Evolutionary conservation across 2,329 filamentous ascomycete genomes (phyloP), one percentile per base, ranked within the genome.

Genomic region (Hymenoscyphus albidus): DNA sequence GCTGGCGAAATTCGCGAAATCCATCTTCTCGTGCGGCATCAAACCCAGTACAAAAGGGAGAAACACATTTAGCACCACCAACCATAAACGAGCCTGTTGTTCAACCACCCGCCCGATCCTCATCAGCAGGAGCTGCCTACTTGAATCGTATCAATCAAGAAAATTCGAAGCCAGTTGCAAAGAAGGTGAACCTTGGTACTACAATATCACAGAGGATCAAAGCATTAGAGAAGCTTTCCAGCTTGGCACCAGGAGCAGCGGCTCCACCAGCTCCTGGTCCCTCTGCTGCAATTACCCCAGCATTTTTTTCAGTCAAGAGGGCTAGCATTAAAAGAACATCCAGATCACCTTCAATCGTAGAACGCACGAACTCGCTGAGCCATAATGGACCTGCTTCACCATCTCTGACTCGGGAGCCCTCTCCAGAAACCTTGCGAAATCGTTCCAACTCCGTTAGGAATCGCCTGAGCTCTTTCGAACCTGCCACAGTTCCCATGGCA

Each of bases 181-280:
- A 91, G 75, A 96, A 93, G 75, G 83, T 88, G 69, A 95, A 91
- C 72, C 85, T 98, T 31, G 93, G 92, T 7, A 93, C 91, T 9
- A 93, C 92, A 70, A 97, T 99, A 66, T 96, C 94, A 2, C 92
- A 94, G 76, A 89, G 95, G 54, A 98, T 98, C 76, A 96, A 97
- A 77, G 93, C 93, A 6, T 81, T 99, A 62, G 91, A 97, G 74
- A 93, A 92, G 76, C 83, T 95, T 69, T 83, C 88, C 65, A 78
- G 82, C 74, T 69, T 67, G 70, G 65, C 77, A 31, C 80, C 82
- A 3, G 80, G 81, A 3, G 54, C 69, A 31, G 62, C 70, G 54
- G 61, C 68, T 22, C 60, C 62, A 40, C 61, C 65, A 38, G 62
- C 67, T 13, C 61, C 66, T 55, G 65, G 58, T 31, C 59, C 72